Evolutionary conservation across 2,329 filamentous ascomycete species (phyloP), one percentile per base, ranked within the genome.

Genomic region (Emericellopsis cladophorae): DNA sequence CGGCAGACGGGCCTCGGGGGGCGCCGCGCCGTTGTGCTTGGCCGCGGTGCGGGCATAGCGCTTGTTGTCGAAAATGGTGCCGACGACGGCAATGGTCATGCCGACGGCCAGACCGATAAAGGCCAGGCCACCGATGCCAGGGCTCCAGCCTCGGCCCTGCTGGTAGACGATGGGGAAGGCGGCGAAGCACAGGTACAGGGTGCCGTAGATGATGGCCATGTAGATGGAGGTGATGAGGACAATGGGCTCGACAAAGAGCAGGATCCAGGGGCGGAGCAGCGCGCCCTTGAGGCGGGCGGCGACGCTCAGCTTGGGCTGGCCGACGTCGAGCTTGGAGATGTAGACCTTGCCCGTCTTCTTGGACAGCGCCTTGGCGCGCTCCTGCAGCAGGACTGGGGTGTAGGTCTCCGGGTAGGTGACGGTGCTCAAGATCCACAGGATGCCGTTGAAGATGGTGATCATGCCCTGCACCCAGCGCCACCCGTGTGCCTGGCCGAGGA

Each of bases 381-480:
- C 58, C 24, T 70, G 66, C 3, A 78, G 65, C n/a, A 78, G 58
- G 8, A 74, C 66, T 0, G 76, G 74, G 0, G 70, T 62, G 49
- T 79, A 79, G 0, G 76, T 80, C 56, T 79, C 76, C 2, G 74
- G 75, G n/a, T 74, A 61, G 31, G 67, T 46, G 24, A 76, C 44
- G 0, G 64, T 52, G 41, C 67, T 69, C 36, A 67, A 37, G 36
- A 79, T 66, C 70, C 74, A 80, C 22, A 80, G 59, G 9, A 65
- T 51, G 7, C 75, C 76, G 2, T 71, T 72, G 50, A 82, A 78
- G 45, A 77, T 74, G 39, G 72, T 68, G 52, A 78, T 68, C 38
- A 83, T 57, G 1, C 76, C 77, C 54, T 74, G 66, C 10, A 81
- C 69, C 79, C 79, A 81, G 50, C 75, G 61, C 79, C 78, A 81